These are phyloP conservation scores for Agrocybe chaxingu DNA, from an alignment of 768 basidiomycete genomes.

Conservation along the genomic window DNA sequence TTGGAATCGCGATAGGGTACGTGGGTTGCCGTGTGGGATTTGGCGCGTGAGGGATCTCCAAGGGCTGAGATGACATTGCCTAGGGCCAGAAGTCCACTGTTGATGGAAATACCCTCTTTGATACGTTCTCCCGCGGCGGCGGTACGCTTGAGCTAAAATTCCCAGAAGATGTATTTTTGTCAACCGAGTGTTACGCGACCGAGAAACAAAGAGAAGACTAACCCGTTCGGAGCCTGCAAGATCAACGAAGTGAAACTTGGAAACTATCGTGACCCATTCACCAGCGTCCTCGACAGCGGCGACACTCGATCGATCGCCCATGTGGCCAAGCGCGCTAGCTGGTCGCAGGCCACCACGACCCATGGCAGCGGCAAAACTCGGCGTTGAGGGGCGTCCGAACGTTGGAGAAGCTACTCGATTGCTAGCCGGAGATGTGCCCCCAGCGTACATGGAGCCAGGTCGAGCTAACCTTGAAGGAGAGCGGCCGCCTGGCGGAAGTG, in stretches of 20 bases:
- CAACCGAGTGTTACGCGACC: background rate
- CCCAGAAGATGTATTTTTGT: conserved; percentile 15
- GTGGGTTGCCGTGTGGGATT: conserved; percentile 81
- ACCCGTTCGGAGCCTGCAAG: conserved; percentile 95
- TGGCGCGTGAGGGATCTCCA: conserved; percentile 87
- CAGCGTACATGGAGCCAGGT: conserved; percentile 73
- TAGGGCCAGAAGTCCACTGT: conserved; percentile 91
- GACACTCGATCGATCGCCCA: conserved; percentile 41
- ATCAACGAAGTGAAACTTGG: conserved; percentile 99
- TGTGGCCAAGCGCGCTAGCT: conserved; percentile 75
- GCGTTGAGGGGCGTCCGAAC: conserved; percentile 73
- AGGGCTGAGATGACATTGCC: conserved; percentile 99
- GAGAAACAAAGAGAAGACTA: conserved; percentile 25
- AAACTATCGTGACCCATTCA: conserved; percentile 87
- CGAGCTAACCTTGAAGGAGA: conserved; percentile 77
- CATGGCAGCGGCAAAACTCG: conserved; percentile 76
- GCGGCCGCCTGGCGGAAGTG: conserved; percentile 68
- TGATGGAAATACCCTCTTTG: conserved; percentile 99
- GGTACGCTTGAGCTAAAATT: conserved; percentile 82
- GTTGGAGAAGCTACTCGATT: conserved; percentile 73
- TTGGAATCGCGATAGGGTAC: conserved; percentile 99
- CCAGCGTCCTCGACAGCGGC: conserved; percentile 59
- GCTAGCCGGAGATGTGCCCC: conserved; percentile 31
- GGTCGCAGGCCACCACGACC: conserved; percentile 66
- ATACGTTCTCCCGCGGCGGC: conserved; percentile 94